Base-by-base conservation (phyloP, 805 yeast species). In the Ogataea henricii region DNA sequence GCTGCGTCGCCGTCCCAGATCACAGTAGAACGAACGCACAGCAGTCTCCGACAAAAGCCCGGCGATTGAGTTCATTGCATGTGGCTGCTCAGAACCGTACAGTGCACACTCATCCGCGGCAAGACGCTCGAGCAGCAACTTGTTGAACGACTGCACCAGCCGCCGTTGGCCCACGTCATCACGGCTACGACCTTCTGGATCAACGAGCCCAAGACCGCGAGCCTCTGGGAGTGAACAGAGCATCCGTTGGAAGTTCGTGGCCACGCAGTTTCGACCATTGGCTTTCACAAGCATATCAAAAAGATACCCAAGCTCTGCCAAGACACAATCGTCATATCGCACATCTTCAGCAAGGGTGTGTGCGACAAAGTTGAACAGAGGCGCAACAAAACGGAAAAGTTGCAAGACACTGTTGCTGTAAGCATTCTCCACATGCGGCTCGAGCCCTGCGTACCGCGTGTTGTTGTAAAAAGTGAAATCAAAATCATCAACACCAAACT, bases 401-500 rank as follows among this genome's bases (percentile, higher is more conserved):
- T 94, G 97, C 6, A 94, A 55, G 22, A 90, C 66, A 0, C 96
- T 74, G 64, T 94, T 94, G 49, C 86, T 80, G 59, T 82, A 83
- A 0, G 94, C 78, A 57, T 87, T 88, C 44, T 85, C 88, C 9
- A 86, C 76, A 60, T 90, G 94, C 8, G 90, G 85, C 64, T 94
- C 98, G n/a, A 92, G 72, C 0, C 98, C 97, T 1, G 97, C 81
- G 46, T 73, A 84, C 1, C 60, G 52, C 0, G 97, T 87, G 33
- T 74, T 73, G 62, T 92, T 92, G 71, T 86, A 92, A 58, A 83
- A 85, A 45, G 79, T 83, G 63, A 94, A 92, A 68, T 92, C 97
- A 68, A 94, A 94, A 65, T 90, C 97, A 56, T 86, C 89, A 25
- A 94, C 90, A 22, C 99, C 99, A 66, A 89, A 92, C 58, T 81